Conservation (phyloP, 768 basidiomycete species). For the Lentinula lateritia region DNA sequence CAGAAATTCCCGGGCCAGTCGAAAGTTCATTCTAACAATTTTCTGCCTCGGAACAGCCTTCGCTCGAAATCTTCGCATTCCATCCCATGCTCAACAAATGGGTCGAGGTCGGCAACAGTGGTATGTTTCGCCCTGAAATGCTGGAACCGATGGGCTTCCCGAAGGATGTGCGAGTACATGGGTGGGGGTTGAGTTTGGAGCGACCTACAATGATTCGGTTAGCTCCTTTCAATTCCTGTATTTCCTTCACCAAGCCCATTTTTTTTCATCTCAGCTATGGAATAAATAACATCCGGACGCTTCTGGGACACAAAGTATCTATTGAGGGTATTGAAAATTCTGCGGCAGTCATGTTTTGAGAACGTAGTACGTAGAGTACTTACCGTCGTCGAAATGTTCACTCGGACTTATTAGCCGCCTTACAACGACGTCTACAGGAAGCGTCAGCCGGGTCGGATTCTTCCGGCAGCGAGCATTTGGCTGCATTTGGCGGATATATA, state of each 20-base stretch:
- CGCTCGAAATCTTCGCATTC: slow-evolving; percentile 97
- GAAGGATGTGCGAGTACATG: slow-evolving; percentile 91
- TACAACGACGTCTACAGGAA: too few species aligned
- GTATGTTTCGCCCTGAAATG: slow-evolving; percentile 99
- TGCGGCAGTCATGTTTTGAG: slow-evolving; percentile 85
- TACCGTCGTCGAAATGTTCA: neutral
- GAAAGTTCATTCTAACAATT: neutral
- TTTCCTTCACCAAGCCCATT: neutral
- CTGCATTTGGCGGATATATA: too few species aligned
- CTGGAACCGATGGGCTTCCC: slow-evolving; percentile 98
- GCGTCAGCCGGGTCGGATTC: too few species aligned
- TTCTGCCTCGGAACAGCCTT: slow-evolving; percentile 52
- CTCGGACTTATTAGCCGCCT: too few species aligned
- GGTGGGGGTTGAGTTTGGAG: slow-evolving; percentile 94
- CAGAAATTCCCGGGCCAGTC: neutral
- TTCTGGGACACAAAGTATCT: slow-evolving; percentile 96
- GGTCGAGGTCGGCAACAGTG: slow-evolving; percentile 99
- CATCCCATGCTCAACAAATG: slow-evolving; percentile 90
- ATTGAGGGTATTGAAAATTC: slow-evolving; percentile 86
- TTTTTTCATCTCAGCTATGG: slow-evolving; percentile 60
- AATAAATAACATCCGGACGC: slow-evolving; percentile 93
- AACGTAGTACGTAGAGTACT: neutral
- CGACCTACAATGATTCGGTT: slow-evolving; percentile 98
- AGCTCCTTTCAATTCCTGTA: slow-evolving; percentile 16
- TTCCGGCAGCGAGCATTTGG: too few species aligned